Conservation (phyloP, 331 rosid genomes). For the Malus hybrid region DNA sequence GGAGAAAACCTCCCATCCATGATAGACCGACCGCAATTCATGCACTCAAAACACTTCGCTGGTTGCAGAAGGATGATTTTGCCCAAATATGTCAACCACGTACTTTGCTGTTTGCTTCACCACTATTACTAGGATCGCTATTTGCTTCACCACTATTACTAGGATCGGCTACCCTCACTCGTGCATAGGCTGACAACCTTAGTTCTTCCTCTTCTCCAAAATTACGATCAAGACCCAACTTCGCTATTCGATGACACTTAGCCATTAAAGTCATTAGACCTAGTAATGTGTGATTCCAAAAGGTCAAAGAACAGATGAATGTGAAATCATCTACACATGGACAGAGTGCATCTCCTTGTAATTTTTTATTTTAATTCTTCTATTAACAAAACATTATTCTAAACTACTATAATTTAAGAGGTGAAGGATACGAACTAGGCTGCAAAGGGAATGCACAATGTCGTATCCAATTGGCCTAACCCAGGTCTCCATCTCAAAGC, state of each 20-base stretch:
- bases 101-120: conserved; percentile 75
- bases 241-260: conserved; percentile 84
- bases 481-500: not conserved
- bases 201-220: conserved; percentile 90
- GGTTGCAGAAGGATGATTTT: conserved; percentile 76
- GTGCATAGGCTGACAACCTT: conserved; percentile 80
- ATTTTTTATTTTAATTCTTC: too few relatives aligned
- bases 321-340: not conserved
- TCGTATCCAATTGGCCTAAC: too few relatives aligned
- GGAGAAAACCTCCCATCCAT: conserved; percentile 93
- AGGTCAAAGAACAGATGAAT: not conserved
- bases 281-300: too few relatives aligned
- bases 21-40: conserved; percentile 80
- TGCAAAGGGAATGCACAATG: too few relatives aligned
- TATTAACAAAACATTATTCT: too few relatives aligned
- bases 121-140: conserved; percentile 68
- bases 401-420: too few relatives aligned
- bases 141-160: conserved; percentile 69
- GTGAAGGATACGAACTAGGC: too few relatives aligned
- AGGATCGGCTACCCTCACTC: conserved; percentile 80
- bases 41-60: conserved; percentile 68
- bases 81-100: conserved; percentile 86
- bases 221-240: conserved; percentile 84
- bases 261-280: too few relatives aligned
- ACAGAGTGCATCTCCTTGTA: not conserved